These are phyloP conservation scores for Warburgia ugandensis DNA, from an alignment of 164 flowering plant genomes.

Conservation along the genomic window DNA sequence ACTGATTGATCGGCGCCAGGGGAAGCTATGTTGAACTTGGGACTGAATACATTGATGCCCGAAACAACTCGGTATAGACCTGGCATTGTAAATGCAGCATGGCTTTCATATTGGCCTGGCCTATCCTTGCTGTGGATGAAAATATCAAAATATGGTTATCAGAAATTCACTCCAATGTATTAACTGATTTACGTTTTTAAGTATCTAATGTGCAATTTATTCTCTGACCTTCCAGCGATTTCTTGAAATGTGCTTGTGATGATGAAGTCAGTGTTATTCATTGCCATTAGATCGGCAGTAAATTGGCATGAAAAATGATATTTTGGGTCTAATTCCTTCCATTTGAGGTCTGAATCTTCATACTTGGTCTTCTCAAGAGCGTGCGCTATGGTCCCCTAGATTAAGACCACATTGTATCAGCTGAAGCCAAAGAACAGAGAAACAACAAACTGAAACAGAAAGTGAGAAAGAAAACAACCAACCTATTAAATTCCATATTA, in stretches of 20 bases:
- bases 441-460: no score
- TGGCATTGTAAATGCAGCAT: conserved; percentile 75
- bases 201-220: no score
- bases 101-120: conserved; percentile 96
- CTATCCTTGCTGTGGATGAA: conserved; percentile 52
- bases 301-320: conserved; percentile 96
- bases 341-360: conserved; percentile 85
- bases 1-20: conserved; percentile 95
- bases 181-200: no score
- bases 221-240: conserved; percentile 82
- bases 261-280: conserved; percentile 90
- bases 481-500: no score
- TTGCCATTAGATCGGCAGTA: conserved; percentile 82
- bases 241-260: conserved; percentile 97
- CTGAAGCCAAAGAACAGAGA: no score
- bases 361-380: conserved; percentile 97
- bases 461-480: no score
- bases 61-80: conserved; percentile 80
- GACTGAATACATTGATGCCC: conserved; percentile 87
- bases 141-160: no score
- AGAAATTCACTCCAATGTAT: not conserved
- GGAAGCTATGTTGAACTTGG: conserved; percentile 91
- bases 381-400: conserved; percentile 91
- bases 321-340: conserved; percentile 76
- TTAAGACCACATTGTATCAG: not conserved